Evolutionary conservation across 2,329 filamentous ascomycete genomes (phyloP).

Genomic region (Stachybotrys chlorohalonatus): DNA sequence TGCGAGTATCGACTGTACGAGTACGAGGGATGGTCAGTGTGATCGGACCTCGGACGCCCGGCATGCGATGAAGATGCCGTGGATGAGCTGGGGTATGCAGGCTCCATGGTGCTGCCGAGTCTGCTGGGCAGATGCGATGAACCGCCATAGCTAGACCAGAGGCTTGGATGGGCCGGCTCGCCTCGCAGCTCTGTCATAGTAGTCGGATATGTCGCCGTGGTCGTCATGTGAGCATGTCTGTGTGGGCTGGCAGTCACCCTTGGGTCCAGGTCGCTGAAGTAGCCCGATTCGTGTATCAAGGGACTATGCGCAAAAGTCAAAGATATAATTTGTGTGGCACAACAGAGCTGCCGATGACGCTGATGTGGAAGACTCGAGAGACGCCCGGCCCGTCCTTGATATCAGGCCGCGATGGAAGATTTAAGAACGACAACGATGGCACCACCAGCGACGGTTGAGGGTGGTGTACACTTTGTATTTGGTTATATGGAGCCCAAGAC

Average conservation of each 20-base stretch:
- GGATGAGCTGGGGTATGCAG: constrained; percentile 35
- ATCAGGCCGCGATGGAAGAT: constrained; percentile 4
- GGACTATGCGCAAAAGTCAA: background rate
- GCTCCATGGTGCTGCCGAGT: constrained; percentile 41
- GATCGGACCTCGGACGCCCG: constrained; percentile 40
- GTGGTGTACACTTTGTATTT: constrained; percentile 4
- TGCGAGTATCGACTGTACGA: constrained; percentile 45
- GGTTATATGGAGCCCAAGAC: constrained; percentile 25
- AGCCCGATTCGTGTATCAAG: background rate
- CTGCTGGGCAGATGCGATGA: constrained; percentile 45
- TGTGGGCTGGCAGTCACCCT: constrained; percentile 8
- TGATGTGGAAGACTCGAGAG: background rate
- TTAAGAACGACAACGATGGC: background rate
- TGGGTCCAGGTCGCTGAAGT: constrained; percentile 5
- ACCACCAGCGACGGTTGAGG: constrained; percentile 9
- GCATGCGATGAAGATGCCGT: constrained; percentile 37
- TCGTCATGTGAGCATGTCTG: constrained; percentile 51
- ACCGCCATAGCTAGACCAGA: constrained; percentile 50
- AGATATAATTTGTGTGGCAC: background rate
- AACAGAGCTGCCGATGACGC: background rate
- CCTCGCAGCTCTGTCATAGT: constrained; percentile 56
- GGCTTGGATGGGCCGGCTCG: constrained; percentile 46
- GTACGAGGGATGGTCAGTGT: constrained; percentile 40
- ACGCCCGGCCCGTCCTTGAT: constrained; percentile 2
- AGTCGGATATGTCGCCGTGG: constrained; percentile 50